Evolutionary conservation across 2,329 filamentous ascomycete species (phyloP).

Genomic region (Gyromitra esculenta): DNA sequence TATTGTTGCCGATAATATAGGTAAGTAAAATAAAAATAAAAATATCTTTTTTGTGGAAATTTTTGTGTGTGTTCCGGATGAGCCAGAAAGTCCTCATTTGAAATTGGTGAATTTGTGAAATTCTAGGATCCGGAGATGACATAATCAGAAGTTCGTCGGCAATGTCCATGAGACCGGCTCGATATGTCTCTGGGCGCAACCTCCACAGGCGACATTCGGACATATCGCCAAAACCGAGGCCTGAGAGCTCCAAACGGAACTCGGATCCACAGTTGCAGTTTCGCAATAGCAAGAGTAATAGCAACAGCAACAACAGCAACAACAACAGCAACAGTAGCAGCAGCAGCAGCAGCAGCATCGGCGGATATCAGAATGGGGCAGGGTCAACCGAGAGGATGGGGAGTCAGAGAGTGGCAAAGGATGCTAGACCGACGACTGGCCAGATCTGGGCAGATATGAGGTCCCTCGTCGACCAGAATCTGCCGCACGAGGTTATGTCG

Average conservation of each 20-base stretch:
- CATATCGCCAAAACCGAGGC: neutral
- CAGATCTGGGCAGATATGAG: conserved; percentile 17
- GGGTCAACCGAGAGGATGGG: neutral
- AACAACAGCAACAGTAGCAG: too few species aligned
- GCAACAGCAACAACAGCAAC: too few species aligned
- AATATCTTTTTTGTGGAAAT: too few species aligned
- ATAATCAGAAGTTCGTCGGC: conserved; percentile 23
- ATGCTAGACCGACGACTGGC: neutral
- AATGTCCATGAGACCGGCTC: conserved; percentile 15
- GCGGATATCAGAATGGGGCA: neutral
- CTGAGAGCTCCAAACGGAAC: neutral
- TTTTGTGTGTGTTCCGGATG: neutral
- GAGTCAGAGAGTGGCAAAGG: conserved; percentile 13
- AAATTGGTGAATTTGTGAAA: neutral
- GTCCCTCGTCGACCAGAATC: conserved; percentile 16
- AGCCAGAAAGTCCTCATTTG: neutral
- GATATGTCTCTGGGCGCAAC: conserved; percentile 18
- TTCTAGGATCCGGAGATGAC: conserved; percentile 22
- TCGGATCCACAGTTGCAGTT: conserved; percentile 8
- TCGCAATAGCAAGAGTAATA: neutral
- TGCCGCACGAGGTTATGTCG: conserved; percentile 16
- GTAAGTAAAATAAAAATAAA: too few species aligned
- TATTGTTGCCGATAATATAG: too few species aligned
- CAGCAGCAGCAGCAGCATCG: too few species aligned
- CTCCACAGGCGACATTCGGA: conserved; percentile 12